Conservation (phyloP, 306 rosid genomes). For the Fragaria iinumae region DNA sequence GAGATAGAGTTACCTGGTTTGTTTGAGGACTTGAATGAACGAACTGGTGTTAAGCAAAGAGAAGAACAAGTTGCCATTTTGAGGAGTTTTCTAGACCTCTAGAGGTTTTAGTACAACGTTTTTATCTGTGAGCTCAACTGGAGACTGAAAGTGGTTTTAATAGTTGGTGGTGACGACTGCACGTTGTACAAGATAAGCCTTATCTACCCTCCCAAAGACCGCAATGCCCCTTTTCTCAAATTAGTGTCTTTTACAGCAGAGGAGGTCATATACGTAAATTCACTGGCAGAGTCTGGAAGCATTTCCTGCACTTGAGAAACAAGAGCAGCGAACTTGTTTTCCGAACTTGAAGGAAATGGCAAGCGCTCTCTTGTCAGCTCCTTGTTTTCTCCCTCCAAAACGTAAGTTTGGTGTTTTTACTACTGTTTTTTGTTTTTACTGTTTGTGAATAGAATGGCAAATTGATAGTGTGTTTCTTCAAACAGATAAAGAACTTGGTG, state of each 20-base stretch:
- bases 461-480: constrained; percentile 23
- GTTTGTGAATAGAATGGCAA: not conserved
- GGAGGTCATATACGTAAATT: constrained; percentile 38
- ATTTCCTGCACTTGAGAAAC: constrained; percentile 19
- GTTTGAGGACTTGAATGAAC: constrained; percentile 62
- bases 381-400: constrained; percentile 46
- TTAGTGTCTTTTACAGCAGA: not conserved
- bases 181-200: constrained; percentile 38
- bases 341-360: constrained; percentile 54
- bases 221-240: constrained; percentile 41
- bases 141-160: constrained; percentile 8
- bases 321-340: not conserved
- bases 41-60: constrained; percentile 41
- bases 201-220: constrained; percentile 9
- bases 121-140: constrained; percentile 12
- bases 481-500: constrained; percentile 56
- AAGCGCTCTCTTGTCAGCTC: constrained; percentile 55
- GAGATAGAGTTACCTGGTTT: constrained; percentile 49
- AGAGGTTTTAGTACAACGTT: constrained; percentile 9
- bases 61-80: constrained; percentile 59
- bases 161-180: constrained; percentile 18
- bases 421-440: not conserved
- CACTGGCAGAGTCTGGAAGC: not conserved
- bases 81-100: not conserved
- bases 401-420: constrained; percentile 41